Evolutionary conservation across 805 yeast genomes (phyloP).

Genomic region (Saccharomycopsis sp.): DNA sequence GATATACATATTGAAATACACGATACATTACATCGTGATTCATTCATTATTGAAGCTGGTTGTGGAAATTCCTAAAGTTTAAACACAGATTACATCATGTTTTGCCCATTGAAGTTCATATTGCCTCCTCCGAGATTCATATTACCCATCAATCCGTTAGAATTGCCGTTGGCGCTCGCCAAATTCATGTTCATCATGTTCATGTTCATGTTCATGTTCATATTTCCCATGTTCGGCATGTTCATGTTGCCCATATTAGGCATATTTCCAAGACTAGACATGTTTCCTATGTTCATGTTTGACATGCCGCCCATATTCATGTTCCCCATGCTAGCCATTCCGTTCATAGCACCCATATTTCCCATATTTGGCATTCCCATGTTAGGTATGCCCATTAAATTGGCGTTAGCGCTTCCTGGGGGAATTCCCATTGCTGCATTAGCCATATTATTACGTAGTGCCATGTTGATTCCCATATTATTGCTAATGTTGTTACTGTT

Average conservation of each 20-base stretch:
- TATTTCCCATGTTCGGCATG: neutral
- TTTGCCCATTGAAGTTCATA: constrained; percentile 1
- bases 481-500: neutral
- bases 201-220: neutral
- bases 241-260: constrained; percentile 10
- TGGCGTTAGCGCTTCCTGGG: neutral
- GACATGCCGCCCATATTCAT: constrained; percentile 11
- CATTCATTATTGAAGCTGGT: no score
- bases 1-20: no score
- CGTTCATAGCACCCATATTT: neutral
- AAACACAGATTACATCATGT: neutral
- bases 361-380: constrained; percentile 3
- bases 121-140: neutral
- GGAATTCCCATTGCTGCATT: neutral
- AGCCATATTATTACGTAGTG: neutral
- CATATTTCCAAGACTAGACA: neutral
- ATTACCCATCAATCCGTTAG: neutral
- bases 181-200: neutral
- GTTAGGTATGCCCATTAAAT: neutral
- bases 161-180: neutral
- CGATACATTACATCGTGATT: no score
- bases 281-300: neutral
- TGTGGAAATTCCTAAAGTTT: neutral
- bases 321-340: constrained; percentile 6
- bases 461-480: neutral